A percentile compares a stretch with the other conserved stretches of the same genome.
Evolutionary conservation across 129 eudicot genomes (phyloP).

Genomic region (Saussurea involucrata): DNA sequence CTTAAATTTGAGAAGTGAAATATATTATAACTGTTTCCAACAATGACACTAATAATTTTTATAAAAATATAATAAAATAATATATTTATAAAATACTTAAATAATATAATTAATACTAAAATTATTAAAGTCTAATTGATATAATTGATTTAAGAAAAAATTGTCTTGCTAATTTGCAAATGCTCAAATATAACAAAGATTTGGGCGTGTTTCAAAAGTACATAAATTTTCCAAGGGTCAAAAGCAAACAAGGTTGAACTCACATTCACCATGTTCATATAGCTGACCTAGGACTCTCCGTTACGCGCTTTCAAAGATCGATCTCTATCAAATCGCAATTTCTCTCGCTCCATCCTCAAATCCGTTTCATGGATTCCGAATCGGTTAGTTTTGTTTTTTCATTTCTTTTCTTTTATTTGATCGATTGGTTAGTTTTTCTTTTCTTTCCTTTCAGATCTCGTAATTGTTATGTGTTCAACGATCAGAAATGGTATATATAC

Average conservation of each 20-base stretch:
- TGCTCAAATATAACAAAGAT: no score
- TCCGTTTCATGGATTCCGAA: constrained; percentile 26
- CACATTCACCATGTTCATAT: constrained; percentile 16
- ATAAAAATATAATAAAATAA: no score
- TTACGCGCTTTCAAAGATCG: constrained; percentile 16
- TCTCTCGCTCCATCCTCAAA: constrained; percentile 19
- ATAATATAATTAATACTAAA: no score
- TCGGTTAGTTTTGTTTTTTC: constrained; percentile 20
- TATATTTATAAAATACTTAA: no score
- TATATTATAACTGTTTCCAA: no score
- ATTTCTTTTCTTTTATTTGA: neutral
- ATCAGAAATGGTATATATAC: neutral
- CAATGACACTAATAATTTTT: no score
- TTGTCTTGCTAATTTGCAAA: no score
- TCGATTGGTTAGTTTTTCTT: constrained; percentile 22
- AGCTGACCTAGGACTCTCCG: constrained; percentile 27
- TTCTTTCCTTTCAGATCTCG: constrained; percentile 22
- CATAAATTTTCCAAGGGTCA: neutral
- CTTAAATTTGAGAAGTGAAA: no score
- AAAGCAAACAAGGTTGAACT: neutral
- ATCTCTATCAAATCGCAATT: constrained; percentile 17
- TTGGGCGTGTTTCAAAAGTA: neutral
- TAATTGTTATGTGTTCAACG: neutral
- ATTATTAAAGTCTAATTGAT: no score
- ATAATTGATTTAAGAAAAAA: no score